These are phyloP conservation scores for Kalanchoe fedtschenkoi DNA, from an alignment of 164 flowering plant species.

Conservation along the genomic window DNA sequence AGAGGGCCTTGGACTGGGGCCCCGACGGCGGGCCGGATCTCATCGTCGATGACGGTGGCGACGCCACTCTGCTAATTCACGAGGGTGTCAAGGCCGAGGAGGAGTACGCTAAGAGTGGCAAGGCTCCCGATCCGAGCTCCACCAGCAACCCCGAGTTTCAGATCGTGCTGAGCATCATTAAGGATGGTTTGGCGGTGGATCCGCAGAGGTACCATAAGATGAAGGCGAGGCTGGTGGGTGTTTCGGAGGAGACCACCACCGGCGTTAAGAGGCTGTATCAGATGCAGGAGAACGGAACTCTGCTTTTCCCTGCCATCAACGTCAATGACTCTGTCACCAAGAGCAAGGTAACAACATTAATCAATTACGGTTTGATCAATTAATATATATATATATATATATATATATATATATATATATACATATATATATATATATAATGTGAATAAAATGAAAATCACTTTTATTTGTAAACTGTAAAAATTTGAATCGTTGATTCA, in stretches of 20 bases:
- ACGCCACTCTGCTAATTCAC: conserved; percentile 57
- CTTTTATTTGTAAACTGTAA: too few relatives aligned
- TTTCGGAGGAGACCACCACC: conserved; percentile 73
- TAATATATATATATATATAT: too few relatives aligned
- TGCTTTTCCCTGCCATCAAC: conserved; percentile 66
- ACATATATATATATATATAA: too few relatives aligned
- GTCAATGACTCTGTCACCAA: conserved; percentile 81
- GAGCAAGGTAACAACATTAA: conserved; percentile 65
- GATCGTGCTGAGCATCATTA: conserved; percentile 42
- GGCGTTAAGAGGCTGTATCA: conserved; percentile 78
- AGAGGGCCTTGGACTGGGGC: conserved; percentile 77
- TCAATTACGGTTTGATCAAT: background rate
- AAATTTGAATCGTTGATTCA: too few relatives aligned
- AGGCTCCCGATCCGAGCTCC: conserved; percentile 37
- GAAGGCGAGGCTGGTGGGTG: conserved; percentile 59
- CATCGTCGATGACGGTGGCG: conserved; percentile 75
- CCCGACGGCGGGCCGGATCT: conserved; percentile 67
- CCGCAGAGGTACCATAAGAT: conserved; percentile 48
- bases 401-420: too few relatives aligned
- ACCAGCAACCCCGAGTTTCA: conserved; percentile 53
- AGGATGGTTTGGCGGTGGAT: conserved; percentile 36
- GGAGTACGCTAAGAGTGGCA: conserved; percentile 44
- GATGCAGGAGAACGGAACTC: conserved; percentile 53
- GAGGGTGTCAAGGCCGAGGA: conserved; percentile 79
- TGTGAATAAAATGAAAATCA: too few relatives aligned